Percentiles rank a stretch among this genome's conserved stretches.
Conservation (phyloP, 202 grass and related monocot species). For the Zizania palustris region DNA sequence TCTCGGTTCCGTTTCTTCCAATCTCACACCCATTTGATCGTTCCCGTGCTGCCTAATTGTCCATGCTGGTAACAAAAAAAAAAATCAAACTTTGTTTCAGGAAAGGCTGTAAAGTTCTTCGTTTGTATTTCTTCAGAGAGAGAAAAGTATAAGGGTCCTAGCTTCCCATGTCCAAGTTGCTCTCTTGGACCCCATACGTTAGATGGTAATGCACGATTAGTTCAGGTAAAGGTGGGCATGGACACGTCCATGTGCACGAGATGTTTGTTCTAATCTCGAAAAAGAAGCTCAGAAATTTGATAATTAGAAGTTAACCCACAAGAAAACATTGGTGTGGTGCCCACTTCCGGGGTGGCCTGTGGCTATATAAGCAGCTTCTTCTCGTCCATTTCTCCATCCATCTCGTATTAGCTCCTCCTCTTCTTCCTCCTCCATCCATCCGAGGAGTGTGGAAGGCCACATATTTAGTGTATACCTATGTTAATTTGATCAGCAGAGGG, state of each 20-base stretch:
- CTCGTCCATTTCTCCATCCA: not conserved
- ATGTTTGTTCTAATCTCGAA: not conserved
- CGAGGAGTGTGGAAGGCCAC: conserved; percentile 26
- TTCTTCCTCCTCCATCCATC: not conserved
- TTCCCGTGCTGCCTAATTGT: not conserved
- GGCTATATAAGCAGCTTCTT: conserved; percentile 33
- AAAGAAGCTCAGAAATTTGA: not conserved
- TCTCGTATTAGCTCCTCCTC: not conserved
- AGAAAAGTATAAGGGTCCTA: not conserved
- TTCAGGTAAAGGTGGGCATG: not conserved
- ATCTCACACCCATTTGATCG: not conserved
- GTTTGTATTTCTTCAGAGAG: not conserved
- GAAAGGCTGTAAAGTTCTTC: not conserved
- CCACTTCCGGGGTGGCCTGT: not conserved
- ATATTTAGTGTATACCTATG: not conserved
- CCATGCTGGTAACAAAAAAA: not conserved
- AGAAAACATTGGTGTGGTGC: not conserved
- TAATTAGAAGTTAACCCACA: not conserved
- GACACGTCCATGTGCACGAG: conserved; percentile 7
- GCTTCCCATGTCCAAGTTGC: not conserved
- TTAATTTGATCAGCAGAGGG: not conserved
- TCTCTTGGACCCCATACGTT: not conserved
- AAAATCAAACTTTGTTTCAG: not conserved
- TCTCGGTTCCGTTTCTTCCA: not conserved
- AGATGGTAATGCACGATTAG: conserved; percentile 13